Conservation (phyloP, 208 protist species). For the Herpetomonas tarakana region DNA sequence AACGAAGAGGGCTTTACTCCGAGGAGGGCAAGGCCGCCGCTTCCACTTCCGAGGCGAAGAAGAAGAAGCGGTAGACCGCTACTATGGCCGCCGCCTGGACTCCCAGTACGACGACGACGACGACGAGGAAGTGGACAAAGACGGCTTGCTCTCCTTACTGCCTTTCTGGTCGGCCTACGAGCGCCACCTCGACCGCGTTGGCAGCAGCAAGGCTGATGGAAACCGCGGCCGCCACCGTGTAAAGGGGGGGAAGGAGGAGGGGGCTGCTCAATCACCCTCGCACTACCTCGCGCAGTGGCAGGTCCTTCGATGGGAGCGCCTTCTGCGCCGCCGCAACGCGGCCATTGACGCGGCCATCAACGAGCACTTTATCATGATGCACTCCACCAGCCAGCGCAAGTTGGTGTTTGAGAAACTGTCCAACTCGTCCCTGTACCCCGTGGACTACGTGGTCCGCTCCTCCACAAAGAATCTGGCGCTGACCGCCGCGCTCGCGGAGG, state of each 20-base stretch:
- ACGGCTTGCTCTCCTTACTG: background rate
- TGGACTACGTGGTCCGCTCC: constrained; percentile 43
- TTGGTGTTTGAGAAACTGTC: constrained; percentile 19
- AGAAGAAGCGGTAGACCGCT: background rate
- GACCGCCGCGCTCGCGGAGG: constrained; percentile 24
- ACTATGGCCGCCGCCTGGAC: background rate
- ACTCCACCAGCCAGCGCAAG: constrained; percentile 18
- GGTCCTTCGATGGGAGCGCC: background rate
- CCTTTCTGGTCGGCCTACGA: background rate
- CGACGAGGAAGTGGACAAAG: background rate
- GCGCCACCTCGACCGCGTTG: no score
- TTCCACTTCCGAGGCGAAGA: background rate
- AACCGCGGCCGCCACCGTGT: background rate
- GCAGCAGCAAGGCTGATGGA: background rate
- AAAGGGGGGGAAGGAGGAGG: background rate
- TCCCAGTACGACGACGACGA: background rate
- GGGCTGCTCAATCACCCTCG: background rate
- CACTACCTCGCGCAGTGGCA: background rate
- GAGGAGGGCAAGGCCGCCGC: no score
- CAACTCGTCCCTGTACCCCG: constrained; percentile 45
- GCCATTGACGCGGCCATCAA: constrained; percentile 19
- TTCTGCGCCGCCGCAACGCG: constrained; percentile 9
- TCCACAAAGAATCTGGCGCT: constrained; percentile 12
- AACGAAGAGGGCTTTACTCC: no score
- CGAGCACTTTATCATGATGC: constrained; percentile 15